A percentile compares a stretch with the other conserved stretches of the same genome.
Conservation (phyloP, 371 early-diverging fungal genomes). For the Funneliformis caledonium region DNA sequence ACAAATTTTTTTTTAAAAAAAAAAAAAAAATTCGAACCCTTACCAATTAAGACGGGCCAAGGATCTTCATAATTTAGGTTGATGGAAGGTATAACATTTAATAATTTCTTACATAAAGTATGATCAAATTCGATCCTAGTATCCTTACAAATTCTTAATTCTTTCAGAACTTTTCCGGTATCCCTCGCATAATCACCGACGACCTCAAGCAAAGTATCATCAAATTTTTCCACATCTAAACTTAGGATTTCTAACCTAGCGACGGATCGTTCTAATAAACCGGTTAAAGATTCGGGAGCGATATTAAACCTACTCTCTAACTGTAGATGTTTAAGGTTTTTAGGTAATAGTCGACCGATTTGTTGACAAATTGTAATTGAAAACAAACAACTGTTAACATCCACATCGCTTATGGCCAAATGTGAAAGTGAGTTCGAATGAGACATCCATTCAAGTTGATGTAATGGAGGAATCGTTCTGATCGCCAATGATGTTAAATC, state of each 20-base stretch:
- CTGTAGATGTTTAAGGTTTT: slow-evolving; percentile 9
- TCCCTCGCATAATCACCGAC: slow-evolving; percentile 25
- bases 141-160: slow-evolving; percentile 26
- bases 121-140: slow-evolving; percentile 14
- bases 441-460: neutral
- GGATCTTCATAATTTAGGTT: slow-evolving; percentile 15
- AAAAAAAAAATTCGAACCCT: neutral
- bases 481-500: slow-evolving; percentile 15
- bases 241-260: neutral
- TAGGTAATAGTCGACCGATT: slow-evolving; percentile 16
- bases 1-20: neutral
- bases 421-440: neutral
- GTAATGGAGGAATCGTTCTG: neutral
- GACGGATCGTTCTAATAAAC: neutral
- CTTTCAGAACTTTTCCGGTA: slow-evolving; percentile 6
- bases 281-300: slow-evolving; percentile 9
- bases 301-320: slow-evolving; percentile 18
- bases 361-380: neutral
- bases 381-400: neutral
- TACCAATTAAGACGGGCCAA: slow-evolving; percentile 23
- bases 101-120: slow-evolving; percentile 15
- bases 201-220: slow-evolving; percentile 30
- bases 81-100: slow-evolving; percentile 5
- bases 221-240: slow-evolving; percentile 26
- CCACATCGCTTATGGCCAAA: slow-evolving; percentile 20